These are phyloP conservation scores for Clarireedia monteithiana DNA, from an alignment of 2,329 filamentous ascomycete genomes.

Conservation along the genomic window DNA sequence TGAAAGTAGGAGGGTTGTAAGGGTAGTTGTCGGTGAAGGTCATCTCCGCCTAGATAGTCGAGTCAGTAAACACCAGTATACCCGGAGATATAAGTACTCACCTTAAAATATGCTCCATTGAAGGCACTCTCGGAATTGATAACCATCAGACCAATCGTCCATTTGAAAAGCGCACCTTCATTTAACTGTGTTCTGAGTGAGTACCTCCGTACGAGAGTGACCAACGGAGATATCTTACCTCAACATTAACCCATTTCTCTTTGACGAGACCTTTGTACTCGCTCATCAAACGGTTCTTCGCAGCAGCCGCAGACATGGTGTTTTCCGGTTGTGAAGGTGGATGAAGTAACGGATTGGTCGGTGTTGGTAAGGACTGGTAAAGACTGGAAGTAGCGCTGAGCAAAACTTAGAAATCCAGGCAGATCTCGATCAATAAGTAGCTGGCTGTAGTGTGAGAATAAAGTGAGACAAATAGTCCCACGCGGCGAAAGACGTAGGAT, in stretches of 20 bases:
- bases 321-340: neutral
- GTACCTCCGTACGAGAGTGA: neutral
- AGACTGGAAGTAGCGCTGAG: neutral
- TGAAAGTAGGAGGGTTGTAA: constrained; percentile 80
- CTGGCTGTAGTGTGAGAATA: no score
- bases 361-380: neutral
- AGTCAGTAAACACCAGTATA: neutral
- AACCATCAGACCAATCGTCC: constrained; percentile 84
- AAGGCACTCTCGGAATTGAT: constrained; percentile 88
- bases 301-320: constrained; percentile 33
- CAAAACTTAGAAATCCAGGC: neutral
- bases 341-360: neutral
- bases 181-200: constrained; percentile 41
- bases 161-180: constrained; percentile 73
- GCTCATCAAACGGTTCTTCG: constrained; percentile 80
- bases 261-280: constrained; percentile 76
- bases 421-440: neutral
- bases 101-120: constrained; percentile 85
- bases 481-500: neutral
- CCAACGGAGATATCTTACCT: constrained; percentile 44
- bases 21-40: constrained; percentile 84
- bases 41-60: constrained; percentile 61
- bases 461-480: no score
- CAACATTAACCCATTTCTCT: constrained; percentile 90
- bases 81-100: constrained; percentile 24